Conservation (phyloP, 2,329 filamentous ascomycete genomes). For the Leptographium radiaticola region DNA sequence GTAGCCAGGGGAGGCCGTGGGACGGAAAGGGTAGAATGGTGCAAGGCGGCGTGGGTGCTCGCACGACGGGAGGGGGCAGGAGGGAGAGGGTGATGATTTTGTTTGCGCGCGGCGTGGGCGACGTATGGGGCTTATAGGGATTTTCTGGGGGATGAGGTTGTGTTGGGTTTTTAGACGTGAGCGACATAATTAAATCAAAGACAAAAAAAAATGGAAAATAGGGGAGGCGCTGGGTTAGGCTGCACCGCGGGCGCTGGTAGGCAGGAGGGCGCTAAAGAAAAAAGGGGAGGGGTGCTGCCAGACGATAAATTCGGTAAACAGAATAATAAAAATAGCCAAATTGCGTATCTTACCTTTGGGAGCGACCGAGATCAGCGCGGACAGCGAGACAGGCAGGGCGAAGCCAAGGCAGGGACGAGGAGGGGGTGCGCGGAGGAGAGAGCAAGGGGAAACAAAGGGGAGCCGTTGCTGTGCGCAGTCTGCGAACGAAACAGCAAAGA, state of each 20-base stretch:
- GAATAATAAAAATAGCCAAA: background rate
- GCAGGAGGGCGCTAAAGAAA: conserved; percentile 5
- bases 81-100: conserved; percentile 1
- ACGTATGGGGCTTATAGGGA: conserved; percentile 8
- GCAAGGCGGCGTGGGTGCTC: background rate
- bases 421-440: background rate
- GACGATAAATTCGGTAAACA: background rate
- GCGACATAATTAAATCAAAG: background rate
- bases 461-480: too few relatives aligned
- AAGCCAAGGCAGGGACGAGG: background rate
- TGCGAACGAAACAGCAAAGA: too few relatives aligned
- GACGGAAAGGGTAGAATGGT: background rate
- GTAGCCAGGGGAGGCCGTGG: background rate
- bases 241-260: background rate
- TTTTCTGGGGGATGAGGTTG: conserved; percentile 3
- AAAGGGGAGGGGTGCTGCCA: background rate
- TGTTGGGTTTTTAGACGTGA: background rate
- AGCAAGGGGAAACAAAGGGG: background rate
- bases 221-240: background rate
- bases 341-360: too few relatives aligned
- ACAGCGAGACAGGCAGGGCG: background rate
- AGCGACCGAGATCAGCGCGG: too few relatives aligned
- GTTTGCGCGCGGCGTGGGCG: conserved; percentile 3
- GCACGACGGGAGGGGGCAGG: background rate
- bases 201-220: background rate